These are phyloP conservation scores for Aphanomyces stellatus DNA, from an alignment of 352 stramenopile genomes.

Conservation along the genomic window DNA sequence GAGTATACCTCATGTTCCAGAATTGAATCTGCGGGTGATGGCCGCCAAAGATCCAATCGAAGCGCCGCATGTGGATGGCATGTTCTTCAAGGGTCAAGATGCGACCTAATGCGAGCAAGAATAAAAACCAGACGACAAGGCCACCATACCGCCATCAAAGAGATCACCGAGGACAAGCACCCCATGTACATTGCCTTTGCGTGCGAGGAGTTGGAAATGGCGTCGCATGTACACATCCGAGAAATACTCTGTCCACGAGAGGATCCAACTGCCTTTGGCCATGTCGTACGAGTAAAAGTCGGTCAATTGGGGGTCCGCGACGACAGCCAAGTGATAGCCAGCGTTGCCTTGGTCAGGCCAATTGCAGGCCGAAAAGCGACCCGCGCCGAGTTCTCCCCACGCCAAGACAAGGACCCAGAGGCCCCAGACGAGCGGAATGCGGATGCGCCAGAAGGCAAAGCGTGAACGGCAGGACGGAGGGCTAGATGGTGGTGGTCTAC, in stretches of 20 bases:
- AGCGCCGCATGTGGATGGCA: neutral
- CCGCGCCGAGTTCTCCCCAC: neutral
- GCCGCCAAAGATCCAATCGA: neutral
- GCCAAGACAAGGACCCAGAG: neutral
- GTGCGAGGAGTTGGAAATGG: neutral
- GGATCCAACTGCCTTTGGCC: neutral
- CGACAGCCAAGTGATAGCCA: slow-evolving; percentile 14
- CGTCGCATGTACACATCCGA: slow-evolving; percentile 21
- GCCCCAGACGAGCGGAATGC: neutral
- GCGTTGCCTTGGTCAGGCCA: neutral
- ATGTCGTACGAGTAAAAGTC: slow-evolving; percentile 20
- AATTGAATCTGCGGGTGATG: slow-evolving; percentile 1
- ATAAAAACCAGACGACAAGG: neutral
- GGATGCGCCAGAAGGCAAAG: neutral
- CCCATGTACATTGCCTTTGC: neutral
- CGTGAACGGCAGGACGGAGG: no score
- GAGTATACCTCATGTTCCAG: slow-evolving; percentile 18
- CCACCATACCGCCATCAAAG: neutral
- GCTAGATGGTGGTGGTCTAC: no score
- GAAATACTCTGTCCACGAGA: slow-evolving; percentile 19
- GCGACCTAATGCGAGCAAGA: neutral
- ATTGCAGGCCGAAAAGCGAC: neutral
- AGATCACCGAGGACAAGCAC: neutral
- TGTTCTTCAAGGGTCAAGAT: neutral
- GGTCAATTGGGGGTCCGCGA: slow-evolving; percentile 20